Evolutionary conservation across 164 flowering plant genomes (phyloP).

Genomic region (Umbilicus rupestris): DNA sequence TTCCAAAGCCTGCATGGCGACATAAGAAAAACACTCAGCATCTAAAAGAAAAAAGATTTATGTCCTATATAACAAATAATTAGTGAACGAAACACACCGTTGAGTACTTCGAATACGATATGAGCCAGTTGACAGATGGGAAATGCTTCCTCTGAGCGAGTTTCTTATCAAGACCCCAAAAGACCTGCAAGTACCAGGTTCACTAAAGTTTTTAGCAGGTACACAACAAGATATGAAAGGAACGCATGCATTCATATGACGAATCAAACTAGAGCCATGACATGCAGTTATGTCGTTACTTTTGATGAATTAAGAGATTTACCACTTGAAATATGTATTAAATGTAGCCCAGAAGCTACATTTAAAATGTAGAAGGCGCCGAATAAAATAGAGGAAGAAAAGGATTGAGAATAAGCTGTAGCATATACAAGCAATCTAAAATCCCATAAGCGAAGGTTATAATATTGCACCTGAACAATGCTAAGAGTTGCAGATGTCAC

Average conservation of each 20-base stretch:
- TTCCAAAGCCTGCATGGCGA: conserved; percentile 64
- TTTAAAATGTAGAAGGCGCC: no score
- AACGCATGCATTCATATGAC: not conserved
- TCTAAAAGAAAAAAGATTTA: not conserved
- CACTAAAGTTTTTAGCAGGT: not conserved
- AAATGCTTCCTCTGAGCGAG: conserved; percentile 99
- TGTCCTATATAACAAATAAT: not conserved
- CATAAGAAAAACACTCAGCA: not conserved
- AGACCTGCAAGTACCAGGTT: conserved; percentile 50
- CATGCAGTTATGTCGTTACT: not conserved
- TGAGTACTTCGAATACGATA: conserved; percentile 94
- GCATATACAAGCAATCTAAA: no score
- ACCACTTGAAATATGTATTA: no score
- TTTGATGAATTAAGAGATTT: not conserved
- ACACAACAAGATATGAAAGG: not conserved
- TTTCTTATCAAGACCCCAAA: conserved; percentile 99
- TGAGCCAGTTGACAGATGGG: conserved; percentile 98
- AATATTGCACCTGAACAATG: conserved; percentile 78
- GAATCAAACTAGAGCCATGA: not conserved
- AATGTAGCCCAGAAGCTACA: no score
- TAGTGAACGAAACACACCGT: conserved; percentile 29
- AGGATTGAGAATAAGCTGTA: no score
- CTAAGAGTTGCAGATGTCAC: conserved; percentile 98
- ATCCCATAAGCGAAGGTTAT: no score
- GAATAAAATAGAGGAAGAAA: no score